Conservation (phyloP, 106 monocot species). For the Iris macrosiphon region DNA sequence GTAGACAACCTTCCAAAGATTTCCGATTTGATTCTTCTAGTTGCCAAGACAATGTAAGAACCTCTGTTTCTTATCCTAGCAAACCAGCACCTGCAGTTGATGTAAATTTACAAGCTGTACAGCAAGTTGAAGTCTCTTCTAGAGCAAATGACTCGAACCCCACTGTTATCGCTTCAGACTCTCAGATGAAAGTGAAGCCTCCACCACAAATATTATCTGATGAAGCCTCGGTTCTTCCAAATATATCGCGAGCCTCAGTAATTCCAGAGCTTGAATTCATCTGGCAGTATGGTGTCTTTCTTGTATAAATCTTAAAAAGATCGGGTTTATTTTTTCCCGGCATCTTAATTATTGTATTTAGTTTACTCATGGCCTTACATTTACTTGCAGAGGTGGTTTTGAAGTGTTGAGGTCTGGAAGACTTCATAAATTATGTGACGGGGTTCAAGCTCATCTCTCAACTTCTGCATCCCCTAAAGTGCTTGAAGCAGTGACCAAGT, state of each 20-base stretch:
- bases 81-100: conserved; percentile 9
- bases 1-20: conserved; percentile 13
- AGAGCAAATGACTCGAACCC: background rate
- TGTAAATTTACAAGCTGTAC: conserved; percentile 7
- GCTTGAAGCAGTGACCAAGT: conserved; percentile 39
- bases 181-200: conserved; percentile 10
- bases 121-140: background rate
- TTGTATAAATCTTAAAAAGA: background rate
- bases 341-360: background rate
- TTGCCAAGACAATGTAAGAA: conserved; percentile 9
- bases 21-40: conserved; percentile 8
- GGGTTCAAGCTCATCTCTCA: conserved; percentile 88
- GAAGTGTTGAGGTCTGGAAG: conserved; percentile 49
- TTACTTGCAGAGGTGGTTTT: conserved; percentile 79
- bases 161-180: conserved; percentile 8
- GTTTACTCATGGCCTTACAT: background rate
- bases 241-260: conserved; percentile 23
- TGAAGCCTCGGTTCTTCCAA: conserved; percentile 4
- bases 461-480: conserved; percentile 61
- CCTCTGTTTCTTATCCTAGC: conserved; percentile 2
- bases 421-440: conserved; percentile 37
- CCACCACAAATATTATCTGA: conserved; percentile 6
- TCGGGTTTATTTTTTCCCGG: background rate
- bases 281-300: conserved; percentile 74
- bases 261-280: conserved; percentile 62